Evolutionary conservation across 352 stramenopile species (phyloP).

Genomic region (Saprolegnia parasitica): DNA sequence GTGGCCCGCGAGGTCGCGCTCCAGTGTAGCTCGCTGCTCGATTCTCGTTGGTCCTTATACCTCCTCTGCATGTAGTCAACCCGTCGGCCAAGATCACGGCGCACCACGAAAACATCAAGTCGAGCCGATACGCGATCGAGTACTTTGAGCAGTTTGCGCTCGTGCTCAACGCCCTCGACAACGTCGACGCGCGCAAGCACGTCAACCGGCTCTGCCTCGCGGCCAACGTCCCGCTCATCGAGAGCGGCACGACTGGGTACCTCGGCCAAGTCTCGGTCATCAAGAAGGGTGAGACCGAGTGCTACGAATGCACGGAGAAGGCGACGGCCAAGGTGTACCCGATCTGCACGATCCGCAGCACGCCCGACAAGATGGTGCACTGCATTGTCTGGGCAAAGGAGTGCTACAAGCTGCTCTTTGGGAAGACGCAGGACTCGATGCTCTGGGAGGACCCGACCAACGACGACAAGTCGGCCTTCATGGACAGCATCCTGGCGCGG

Average conservation of each 20-base stretch:
- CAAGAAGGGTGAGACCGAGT: slow-evolving; percentile 95
- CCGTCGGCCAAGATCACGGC: slow-evolving; percentile 83
- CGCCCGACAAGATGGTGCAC: slow-evolving; percentile 98
- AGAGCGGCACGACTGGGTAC: slow-evolving; percentile 98
- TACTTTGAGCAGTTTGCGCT: slow-evolving; percentile 96
- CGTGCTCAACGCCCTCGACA: slow-evolving; percentile 99
- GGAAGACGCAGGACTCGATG: slow-evolving; percentile 89
- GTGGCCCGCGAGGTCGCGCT: slow-evolving; percentile 74
- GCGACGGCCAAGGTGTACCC: slow-evolving; percentile 97
- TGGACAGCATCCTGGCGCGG: slow-evolving; percentile 39
- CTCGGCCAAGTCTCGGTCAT: slow-evolving; percentile 98
- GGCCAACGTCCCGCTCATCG: slow-evolving; percentile 85
- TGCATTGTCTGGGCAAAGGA: slow-evolving; percentile 99
- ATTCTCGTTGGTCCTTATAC: too few relatives aligned
- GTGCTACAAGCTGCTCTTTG: slow-evolving; percentile 86
- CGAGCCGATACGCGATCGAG: slow-evolving; percentile 83
- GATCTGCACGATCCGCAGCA: slow-evolving; percentile 99
- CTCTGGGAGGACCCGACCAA: slow-evolving; percentile 87
- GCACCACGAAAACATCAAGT: slow-evolving; percentile 98
- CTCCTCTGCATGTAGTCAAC: slow-evolving; percentile 59
- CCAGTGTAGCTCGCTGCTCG: slow-evolving; percentile 33
- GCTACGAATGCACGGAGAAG: slow-evolving; percentile 98
- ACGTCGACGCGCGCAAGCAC: slow-evolving; percentile 97
- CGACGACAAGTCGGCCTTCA: slow-evolving; percentile 83
- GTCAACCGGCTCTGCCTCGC: slow-evolving; percentile 98